phyloP scores from a whole-genome alignment of 2,329 filamentous ascomycete genomes.

The Cytospora piceicola region DNA sequence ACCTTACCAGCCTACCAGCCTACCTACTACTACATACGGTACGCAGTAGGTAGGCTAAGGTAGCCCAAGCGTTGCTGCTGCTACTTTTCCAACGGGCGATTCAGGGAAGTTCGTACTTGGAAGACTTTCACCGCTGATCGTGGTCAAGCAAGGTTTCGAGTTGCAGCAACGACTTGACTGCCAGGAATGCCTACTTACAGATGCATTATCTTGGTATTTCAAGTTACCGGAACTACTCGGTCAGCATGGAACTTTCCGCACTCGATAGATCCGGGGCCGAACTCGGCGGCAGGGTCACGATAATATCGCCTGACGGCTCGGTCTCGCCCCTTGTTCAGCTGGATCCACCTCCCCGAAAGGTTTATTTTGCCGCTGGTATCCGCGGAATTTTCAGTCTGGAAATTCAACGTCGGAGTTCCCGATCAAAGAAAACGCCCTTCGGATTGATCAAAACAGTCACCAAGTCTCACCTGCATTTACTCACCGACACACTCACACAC shows the following conservation, averaged over 20 bases:
- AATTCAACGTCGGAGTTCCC: neutral
- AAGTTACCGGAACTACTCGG: neutral
- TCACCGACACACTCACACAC: neutral
- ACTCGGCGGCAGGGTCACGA: conserved; percentile 3
- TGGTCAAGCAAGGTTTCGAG: no score
- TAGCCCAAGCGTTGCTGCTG: no score
- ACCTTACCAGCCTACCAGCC: no score
- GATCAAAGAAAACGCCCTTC: neutral
- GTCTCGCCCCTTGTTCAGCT: neutral
- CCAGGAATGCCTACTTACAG: no score
- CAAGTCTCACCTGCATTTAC: neutral
- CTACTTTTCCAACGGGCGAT: no score
- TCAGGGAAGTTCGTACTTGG: no score
- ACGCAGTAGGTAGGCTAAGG: no score
- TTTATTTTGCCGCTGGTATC: conserved; percentile 20
- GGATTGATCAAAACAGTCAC: neutral
- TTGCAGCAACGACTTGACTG: no score
- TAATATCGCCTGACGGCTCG: conserved; percentile 11
- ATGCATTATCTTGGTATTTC: neutral
- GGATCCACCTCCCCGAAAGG: conserved; percentile 2
- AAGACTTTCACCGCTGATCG: no score
- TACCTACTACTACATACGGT: no score
- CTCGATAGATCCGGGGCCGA: neutral
- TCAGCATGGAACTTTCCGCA: neutral
- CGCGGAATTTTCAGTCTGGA: conserved; percentile 1